Conservation (phyloP, 75 land plant species). For the Picea glauca region DNA sequence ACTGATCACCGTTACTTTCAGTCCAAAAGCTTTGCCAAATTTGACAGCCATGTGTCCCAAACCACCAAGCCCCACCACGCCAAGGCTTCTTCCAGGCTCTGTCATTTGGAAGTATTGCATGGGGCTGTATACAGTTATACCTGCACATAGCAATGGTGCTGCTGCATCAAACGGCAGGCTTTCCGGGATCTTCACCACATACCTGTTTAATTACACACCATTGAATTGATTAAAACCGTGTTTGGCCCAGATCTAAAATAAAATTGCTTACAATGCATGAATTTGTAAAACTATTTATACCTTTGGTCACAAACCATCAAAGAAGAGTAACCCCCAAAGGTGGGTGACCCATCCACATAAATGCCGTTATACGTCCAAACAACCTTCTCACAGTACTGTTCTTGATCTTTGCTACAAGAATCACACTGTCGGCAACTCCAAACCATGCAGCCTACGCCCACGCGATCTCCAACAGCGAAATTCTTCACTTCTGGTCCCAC, state of each 20-base stretch:
- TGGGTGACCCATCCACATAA: constrained; percentile 17
- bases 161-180: constrained; percentile 34
- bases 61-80: constrained; percentile 62
- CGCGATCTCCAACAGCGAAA: constrained; percentile 67
- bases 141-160: constrained; percentile 49
- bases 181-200: constrained; percentile 35
- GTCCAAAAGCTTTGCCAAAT: constrained; percentile 93
- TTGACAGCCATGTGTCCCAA: constrained; percentile 94
- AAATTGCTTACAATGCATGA: background rate
- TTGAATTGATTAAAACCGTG: background rate
- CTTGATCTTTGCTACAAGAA: constrained; percentile 5
- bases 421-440: constrained; percentile 21
- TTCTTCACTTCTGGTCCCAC: constrained; percentile 62
- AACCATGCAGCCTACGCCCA: constrained; percentile 70
- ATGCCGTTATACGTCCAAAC: constrained; percentile 19
- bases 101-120: constrained; percentile 34
- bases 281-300: background rate
- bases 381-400: background rate
- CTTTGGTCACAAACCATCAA: constrained; percentile 17
- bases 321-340: constrained; percentile 31
- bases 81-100: constrained; percentile 28
- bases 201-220: constrained; percentile 7
- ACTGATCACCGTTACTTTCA: constrained; percentile 91
- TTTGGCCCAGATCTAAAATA: too few species aligned
- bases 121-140: constrained; percentile 44